Evolutionary conservation across 768 basidiomycete species (phyloP).

Genomic region (Trametes maxima): DNA sequence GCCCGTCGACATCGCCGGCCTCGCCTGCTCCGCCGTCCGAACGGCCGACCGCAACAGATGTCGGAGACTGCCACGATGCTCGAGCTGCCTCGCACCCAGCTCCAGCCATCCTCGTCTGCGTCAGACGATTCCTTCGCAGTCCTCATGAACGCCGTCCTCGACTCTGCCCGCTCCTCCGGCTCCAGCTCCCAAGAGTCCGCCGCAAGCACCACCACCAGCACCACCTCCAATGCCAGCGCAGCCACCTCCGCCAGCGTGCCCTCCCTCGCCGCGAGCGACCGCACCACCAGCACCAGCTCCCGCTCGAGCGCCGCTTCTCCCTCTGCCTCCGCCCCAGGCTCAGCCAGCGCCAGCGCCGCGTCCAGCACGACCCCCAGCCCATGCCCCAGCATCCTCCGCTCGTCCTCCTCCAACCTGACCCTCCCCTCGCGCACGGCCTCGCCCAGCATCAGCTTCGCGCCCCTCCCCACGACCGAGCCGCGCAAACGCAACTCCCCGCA

Average conservation of each 20-base stretch:
- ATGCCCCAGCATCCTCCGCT: constrained; percentile 24
- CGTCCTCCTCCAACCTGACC: constrained; percentile 24
- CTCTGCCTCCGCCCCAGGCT: not conserved
- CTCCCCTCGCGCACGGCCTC: constrained; percentile 19
- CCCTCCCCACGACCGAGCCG: constrained; percentile 36
- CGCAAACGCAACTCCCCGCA: constrained; percentile 33
- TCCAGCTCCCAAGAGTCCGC: constrained; percentile 9
- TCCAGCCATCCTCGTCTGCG: not conserved
- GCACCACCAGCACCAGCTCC: constrained; percentile 8
- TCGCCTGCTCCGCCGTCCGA: not conserved
- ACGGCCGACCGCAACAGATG: not conserved
- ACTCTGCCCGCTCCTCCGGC: constrained; percentile 20
- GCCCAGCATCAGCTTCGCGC: constrained; percentile 38
- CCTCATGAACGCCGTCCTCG: constrained; percentile 15
- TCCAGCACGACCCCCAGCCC: constrained; percentile 18
- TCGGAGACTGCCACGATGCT: constrained; percentile 11
- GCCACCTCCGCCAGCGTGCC: constrained; percentile 2
- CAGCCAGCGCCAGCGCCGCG: not conserved
- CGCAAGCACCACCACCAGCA: not conserved
- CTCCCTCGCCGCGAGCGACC: constrained; percentile 9
- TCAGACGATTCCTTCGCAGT: constrained; percentile 11
- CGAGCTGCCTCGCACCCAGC: constrained; percentile 11
- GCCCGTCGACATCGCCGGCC: not conserved
- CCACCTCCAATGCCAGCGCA: constrained; percentile 1
- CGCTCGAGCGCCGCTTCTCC: not conserved